A percentile compares a stretch with the other conserved stretches of the same genome.
Evolutionary conservation across 228 moss, liverwort and hornwort species (phyloP).

Genomic region (Sphagnum magellanicum): DNA sequence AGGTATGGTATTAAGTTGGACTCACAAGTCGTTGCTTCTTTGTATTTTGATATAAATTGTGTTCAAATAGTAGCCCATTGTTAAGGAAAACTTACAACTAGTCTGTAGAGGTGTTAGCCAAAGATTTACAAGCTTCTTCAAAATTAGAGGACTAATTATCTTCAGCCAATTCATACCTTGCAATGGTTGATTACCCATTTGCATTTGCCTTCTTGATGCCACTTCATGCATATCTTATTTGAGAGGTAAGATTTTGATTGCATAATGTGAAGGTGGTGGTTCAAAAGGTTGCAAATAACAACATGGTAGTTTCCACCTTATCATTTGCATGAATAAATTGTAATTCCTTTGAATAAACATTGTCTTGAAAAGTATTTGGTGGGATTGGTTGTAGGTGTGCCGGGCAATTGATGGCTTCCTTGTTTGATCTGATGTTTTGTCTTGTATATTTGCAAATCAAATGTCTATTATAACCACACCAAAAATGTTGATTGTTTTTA

Average conservation of each 20-base stretch:
- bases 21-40: background rate
- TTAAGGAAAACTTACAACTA: too few species aligned
- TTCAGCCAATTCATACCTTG: too few species aligned
- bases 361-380: background rate
- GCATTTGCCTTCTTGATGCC: too few species aligned
- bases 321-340: background rate
- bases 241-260: too few species aligned
- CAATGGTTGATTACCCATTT: too few species aligned
- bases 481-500: conserved; percentile 72
- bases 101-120: too few species aligned
- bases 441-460: conserved; percentile 77
- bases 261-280: too few species aligned
- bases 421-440: conserved; percentile 47
- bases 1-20: too few species aligned
- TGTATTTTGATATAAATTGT: background rate
- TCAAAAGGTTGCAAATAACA: too few species aligned
- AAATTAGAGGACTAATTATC: too few species aligned
- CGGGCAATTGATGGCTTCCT: conserved; percentile 62
- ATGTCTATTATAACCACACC: conserved; percentile 82
- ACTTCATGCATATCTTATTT: too few species aligned
- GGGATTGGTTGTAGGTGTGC: conserved; percentile 57
- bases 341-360: background rate
- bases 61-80: background rate
- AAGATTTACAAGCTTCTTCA: too few species aligned
- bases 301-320: background rate